These are phyloP conservation scores for Alnus rubra DNA, from an alignment of 306 rosid genomes.

Conservation along the genomic window DNA sequence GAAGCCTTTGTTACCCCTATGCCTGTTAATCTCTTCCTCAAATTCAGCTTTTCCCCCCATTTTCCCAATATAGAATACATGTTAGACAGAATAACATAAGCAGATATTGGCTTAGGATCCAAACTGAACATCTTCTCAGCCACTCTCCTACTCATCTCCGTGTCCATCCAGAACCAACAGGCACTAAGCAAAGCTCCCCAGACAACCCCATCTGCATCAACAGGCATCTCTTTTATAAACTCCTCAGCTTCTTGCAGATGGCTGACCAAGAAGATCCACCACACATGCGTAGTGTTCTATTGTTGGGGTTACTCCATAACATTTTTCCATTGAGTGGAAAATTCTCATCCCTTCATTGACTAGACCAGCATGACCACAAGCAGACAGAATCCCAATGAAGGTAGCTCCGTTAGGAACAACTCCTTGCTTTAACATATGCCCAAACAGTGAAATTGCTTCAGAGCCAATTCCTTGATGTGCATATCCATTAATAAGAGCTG, in stretches of 20 bases:
- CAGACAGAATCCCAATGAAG: conserved; percentile 63
- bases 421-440: conserved; percentile 52
- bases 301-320: conserved; percentile 52
- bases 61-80: conserved; percentile 61
- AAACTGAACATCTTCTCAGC: conserved; percentile 57
- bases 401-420: conserved; percentile 68
- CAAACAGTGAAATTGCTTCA: conserved; percentile 55
- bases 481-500: conserved; percentile 74
- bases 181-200: conserved; percentile 82
- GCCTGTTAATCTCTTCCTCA: conserved; percentile 56
- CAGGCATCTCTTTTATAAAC: conserved; percentile 56
- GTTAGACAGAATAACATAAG: conserved; percentile 65
- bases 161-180: conserved; percentile 79
- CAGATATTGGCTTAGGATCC: conserved; percentile 53
- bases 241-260: conserved; percentile 66
- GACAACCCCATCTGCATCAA: conserved; percentile 63
- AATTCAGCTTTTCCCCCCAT: conserved; percentile 57
- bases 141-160: conserved; percentile 64
- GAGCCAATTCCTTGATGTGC: conserved; percentile 66
- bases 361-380: conserved; percentile 68
- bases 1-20: conserved; percentile 65
- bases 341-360: conserved; percentile 58
- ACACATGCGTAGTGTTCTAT: conserved; percentile 77
- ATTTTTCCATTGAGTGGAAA: conserved; percentile 53
- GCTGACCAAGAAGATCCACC: conserved; percentile 88